Base-by-base conservation (phyloP, 768 basidiomycete genomes). In the Tricholoma bakamatsutake region DNA sequence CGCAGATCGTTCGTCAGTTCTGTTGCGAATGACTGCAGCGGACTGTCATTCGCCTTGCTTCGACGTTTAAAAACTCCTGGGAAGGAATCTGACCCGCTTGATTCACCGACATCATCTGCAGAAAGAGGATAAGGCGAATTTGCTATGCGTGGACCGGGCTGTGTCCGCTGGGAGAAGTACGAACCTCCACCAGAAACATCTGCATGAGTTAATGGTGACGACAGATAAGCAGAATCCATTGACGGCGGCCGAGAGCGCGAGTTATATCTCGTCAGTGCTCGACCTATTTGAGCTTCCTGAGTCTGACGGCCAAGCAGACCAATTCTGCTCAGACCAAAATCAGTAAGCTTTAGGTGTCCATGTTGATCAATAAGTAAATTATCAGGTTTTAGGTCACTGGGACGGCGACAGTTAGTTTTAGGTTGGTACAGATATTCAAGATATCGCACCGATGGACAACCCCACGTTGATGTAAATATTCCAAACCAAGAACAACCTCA, bases 301-400 rank as follows among this genome's bases (percentile, higher is more conserved):
- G 93, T 95, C 69, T 99, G 97, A 62, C 97, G 91, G 50, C 96
- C 95, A 30, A 99, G 78, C n/a, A 99, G 80, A 84, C 97, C 97
- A 64, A 98, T 98, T 65, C 93, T 82, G 58, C 94, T 97, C 13
- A 99, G 75, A 54, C 97, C 97, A 67, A 99, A 99, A 72, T 99
- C 97, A 24, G 97, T 99, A 34, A 99, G 81, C 71, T 98, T 98
- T 64, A 99, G 77, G 70, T 99, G 97, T 15, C 97, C 97, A 63
- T 94, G 87, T 49, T 91, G 83, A 71, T 99, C 96, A 64, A 99
- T 98, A 37, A 99, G 88, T 39, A 99, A 75, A 66, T 99, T 99
- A 73, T 99, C 97, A 12, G 97, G 97, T 68, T 98, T 98, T 57
- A 98, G 72, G 67, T 98, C 97, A 74, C 97, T 97, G 66, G 30